phyloP scores from a whole-genome alignment of 371 early-diverging fungal species.

The Mucor sp. region DNA sequence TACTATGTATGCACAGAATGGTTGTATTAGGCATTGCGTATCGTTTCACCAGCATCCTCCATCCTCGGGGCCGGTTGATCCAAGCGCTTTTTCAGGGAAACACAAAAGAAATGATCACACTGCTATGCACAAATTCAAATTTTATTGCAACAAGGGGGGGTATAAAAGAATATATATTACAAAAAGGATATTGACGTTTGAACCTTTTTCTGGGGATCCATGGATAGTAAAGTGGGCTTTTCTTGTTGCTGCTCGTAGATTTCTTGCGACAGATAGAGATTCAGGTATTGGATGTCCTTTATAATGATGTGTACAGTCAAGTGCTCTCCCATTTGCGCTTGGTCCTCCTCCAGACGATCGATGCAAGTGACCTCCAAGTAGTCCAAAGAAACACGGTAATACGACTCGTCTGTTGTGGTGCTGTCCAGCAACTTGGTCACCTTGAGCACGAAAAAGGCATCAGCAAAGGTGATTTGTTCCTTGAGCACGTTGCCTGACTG shows the following conservation, averaged over 20 bases:
- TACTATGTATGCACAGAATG: too few relatives aligned
- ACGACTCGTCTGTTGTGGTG: neutral
- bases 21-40: too few relatives aligned
- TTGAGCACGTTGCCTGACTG: neutral
- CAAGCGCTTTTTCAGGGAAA: neutral
- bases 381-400: slow-evolving; percentile 6
- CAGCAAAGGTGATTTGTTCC: neutral
- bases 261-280: neutral
- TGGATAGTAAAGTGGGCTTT: neutral
- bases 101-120: neutral
- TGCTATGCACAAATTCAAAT: neutral
- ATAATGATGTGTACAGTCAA: neutral
- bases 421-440: neutral
- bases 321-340: neutral
- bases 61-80: neutral
- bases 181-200: slow-evolving; percentile 1
- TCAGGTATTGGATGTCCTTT: neutral
- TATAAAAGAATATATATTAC: neutral
- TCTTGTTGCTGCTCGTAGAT: slow-evolving; percentile 3
- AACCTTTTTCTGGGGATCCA: slow-evolving; percentile 6
- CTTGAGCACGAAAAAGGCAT: slow-evolving; percentile 4
- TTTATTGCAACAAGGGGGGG: neutral
- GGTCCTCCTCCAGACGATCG: neutral
- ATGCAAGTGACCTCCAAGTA: neutral
- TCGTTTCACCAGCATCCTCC: neutral